phyloP scores from a whole-genome alignment of 1,284 basidiomycete species.

The Ganoderma lucidum region DNA sequence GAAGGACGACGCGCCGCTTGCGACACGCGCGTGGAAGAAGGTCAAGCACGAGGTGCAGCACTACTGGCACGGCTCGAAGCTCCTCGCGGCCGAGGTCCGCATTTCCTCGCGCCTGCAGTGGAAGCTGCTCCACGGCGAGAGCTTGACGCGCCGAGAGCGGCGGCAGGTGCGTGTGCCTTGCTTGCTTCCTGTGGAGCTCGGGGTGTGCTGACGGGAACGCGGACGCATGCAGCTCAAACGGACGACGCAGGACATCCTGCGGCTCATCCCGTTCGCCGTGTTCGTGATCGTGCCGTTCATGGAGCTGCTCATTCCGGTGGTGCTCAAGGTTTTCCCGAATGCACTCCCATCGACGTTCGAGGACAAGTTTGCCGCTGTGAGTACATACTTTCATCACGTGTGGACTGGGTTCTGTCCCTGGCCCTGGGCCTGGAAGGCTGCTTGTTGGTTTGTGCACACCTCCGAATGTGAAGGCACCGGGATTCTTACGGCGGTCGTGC shows the following conservation, averaged over 20 bases:
- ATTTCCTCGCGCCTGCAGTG: slow-evolving; percentile 91
- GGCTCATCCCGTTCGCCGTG: slow-evolving; percentile 94
- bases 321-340: slow-evolving; percentile 97
- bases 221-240: slow-evolving; percentile 74
- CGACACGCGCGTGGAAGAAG: slow-evolving; percentile 82
- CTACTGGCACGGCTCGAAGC: slow-evolving; percentile 97
- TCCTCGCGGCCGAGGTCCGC: slow-evolving; percentile 93
- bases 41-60: slow-evolving; percentile 97
- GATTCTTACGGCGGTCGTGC: not conserved
- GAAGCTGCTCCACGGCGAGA: slow-evolving; percentile 93
- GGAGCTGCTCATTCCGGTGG: slow-evolving; percentile 97
- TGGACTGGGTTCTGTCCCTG: not conserved
- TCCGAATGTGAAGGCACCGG: not conserved
- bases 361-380: slow-evolving; percentile 91
- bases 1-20: slow-evolving; percentile 60
- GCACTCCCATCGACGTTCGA: slow-evolving; percentile 99
- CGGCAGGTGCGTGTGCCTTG: slow-evolving; percentile 72
- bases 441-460: not conserved
- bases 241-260: slow-evolving; percentile 92
- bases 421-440: not conserved
- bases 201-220: slow-evolving; percentile 3
- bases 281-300: slow-evolving; percentile 98
- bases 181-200: not conserved
- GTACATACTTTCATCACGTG: slow-evolving; percentile 39
- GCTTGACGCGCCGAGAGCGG: slow-evolving; percentile 91